Evolutionary conservation across 1,284 basidiomycete genomes (phyloP).

Genomic region (Puccinia hordei): DNA sequence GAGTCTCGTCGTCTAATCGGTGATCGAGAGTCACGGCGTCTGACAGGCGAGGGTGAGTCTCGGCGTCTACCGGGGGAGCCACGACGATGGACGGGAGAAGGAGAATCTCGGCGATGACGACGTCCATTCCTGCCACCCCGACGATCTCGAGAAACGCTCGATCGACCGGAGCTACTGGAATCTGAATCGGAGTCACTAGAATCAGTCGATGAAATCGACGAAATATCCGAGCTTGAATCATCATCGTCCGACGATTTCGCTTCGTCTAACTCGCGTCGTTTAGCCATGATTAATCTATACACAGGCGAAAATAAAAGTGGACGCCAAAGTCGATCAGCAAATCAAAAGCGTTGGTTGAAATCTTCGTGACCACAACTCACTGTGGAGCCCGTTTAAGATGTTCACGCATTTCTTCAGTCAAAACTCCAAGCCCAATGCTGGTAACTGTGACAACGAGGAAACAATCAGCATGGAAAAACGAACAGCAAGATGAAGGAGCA

Average conservation of each 20-base stretch:
- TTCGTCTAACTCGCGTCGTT: slow-evolving; percentile 43
- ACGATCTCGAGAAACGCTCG: background rate
- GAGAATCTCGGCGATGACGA: background rate
- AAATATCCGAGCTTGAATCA: slow-evolving; percentile 21
- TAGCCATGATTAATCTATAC: slow-evolving; percentile 39
- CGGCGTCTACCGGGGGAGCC: background rate
- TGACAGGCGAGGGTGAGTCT: background rate
- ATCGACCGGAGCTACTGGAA: background rate
- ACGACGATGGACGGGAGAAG: background rate
- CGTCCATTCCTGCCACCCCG: background rate
- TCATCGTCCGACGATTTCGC: slow-evolving; percentile 30
- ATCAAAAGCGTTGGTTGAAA: background rate
- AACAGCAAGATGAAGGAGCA: background rate
- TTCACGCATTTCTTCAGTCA: slow-evolving; percentile 96
- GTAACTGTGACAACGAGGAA: slow-evolving; percentile 62
- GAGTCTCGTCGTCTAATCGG: background rate
- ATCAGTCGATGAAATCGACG: slow-evolving; percentile 34
- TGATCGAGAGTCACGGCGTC: background rate
- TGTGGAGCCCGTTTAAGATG: slow-evolving; percentile 66
- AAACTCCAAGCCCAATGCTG: slow-evolving; percentile 81
- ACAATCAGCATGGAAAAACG: background rate
- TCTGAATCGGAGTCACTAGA: slow-evolving; percentile 26
- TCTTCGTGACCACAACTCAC: background rate
- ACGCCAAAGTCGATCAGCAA: background rate
- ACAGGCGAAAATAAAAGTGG: background rate